Conservation (phyloP, 306 rosid genomes). For the Cucurbita moschata region DNA sequence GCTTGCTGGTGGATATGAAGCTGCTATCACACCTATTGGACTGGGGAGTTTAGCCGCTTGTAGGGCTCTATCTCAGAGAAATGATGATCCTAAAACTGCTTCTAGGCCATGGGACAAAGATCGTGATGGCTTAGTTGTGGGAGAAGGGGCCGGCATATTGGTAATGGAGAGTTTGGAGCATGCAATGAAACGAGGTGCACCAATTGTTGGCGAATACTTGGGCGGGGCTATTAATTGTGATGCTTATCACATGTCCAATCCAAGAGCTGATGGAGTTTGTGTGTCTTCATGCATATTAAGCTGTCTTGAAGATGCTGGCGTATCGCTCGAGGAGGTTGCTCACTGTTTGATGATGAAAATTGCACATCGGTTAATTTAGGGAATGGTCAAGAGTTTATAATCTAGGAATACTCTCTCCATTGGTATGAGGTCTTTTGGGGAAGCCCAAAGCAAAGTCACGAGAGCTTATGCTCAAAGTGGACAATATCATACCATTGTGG, state of each 20-base stretch:
- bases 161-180: conserved; percentile 97
- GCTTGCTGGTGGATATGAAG: conserved; percentile 97
- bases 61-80: conserved; percentile 91
- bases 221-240: conserved; percentile 98
- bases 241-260: conserved; percentile 98
- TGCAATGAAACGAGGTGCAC: conserved; percentile 90
- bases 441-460: too few species aligned
- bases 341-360: neutral
- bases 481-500: too few species aligned
- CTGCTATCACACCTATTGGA: conserved; percentile 88
- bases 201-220: conserved; percentile 85
- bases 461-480: too few species aligned
- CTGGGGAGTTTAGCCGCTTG: conserved; percentile 93
- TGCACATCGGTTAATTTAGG: too few species aligned
- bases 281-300: conserved; percentile 87
- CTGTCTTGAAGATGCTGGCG: conserved; percentile 95
- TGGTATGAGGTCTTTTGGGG: too few species aligned
- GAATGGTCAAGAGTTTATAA: too few species aligned
- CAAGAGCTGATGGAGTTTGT: conserved; percentile 96
- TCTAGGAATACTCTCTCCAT: too few species aligned
- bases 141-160: conserved; percentile 96
- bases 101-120: conserved; percentile 99
- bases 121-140: conserved; percentile 98
- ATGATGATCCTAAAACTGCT: conserved; percentile 94
- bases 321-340: conserved; percentile 90